phyloP scores from a whole-genome alignment of 306 rosid species.

The Ceratonia siliqua region DNA sequence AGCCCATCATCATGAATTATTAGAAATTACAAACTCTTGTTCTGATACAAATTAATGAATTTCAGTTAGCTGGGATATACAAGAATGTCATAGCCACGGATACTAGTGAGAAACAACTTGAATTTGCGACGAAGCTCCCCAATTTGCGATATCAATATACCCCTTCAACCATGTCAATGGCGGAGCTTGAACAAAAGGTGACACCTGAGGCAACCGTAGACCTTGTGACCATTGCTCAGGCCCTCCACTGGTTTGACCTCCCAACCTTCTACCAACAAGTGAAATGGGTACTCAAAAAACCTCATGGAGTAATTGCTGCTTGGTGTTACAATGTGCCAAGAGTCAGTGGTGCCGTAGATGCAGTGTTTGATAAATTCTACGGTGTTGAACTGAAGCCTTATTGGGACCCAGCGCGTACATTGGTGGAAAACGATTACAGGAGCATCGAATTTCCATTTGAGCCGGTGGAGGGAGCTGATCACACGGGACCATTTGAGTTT shows the following conservation, averaged over 20 bases:
- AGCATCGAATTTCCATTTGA: constrained; percentile 76
- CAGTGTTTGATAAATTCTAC: constrained; percentile 41
- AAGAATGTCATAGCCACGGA: constrained; percentile 73
- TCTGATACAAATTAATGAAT: background rate
- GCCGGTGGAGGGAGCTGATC: constrained; percentile 53
- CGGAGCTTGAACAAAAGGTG: constrained; percentile 53
- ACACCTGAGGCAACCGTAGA: constrained; percentile 55
- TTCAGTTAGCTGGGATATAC: constrained; percentile 61
- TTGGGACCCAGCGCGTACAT: constrained; percentile 54
- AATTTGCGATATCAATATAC: constrained; percentile 63
- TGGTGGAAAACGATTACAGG: constrained; percentile 55
- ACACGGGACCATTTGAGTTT: constrained; percentile 73
- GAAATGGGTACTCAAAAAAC: constrained; percentile 63
- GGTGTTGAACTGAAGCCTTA: constrained; percentile 31
- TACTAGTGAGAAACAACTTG: constrained; percentile 59
- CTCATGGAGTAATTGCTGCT: constrained; percentile 71
- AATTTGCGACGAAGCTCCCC: constrained; percentile 54
- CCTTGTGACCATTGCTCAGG: constrained; percentile 72
- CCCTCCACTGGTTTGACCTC: constrained; percentile 76
- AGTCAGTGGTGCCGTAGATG: constrained; percentile 42
- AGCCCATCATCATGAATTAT: background rate
- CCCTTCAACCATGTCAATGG: constrained; percentile 48
- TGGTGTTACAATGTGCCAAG: constrained; percentile 72
- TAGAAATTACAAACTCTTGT: background rate
- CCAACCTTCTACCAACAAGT: constrained; percentile 63